These are phyloP conservation scores for Nissolia schottii DNA, from an alignment of 306 rosid genomes.

Conservation along the genomic window DNA sequence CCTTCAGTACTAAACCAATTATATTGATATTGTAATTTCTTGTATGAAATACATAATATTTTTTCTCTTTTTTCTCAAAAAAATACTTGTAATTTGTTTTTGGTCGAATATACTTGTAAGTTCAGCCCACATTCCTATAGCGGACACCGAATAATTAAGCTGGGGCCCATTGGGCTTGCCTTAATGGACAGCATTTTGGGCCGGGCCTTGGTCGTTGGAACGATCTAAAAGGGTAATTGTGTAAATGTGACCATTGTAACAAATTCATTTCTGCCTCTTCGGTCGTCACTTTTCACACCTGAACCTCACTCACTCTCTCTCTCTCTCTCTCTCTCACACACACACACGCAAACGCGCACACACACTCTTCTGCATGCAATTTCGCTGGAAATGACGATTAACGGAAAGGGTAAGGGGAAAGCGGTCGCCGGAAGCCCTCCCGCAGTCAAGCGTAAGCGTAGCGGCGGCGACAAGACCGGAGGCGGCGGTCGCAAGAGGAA, in stretches of 20 bases:
- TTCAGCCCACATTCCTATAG: too few species aligned
- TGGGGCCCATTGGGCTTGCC: too few species aligned
- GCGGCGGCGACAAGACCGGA: conserved; percentile 36
- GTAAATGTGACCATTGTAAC: background rate
- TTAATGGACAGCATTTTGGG: background rate
- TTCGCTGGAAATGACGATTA: conserved; percentile 41
- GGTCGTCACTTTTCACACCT: background rate
- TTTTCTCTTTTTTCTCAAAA: too few species aligned
- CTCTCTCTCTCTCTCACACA: background rate
- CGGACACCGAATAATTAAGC: too few species aligned
- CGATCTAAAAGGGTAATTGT: background rate
- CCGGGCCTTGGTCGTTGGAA: background rate
- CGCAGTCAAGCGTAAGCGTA: conserved; percentile 44
- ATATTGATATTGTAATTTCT: too few species aligned
- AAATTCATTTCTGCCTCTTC: background rate
- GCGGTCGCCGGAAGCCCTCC: conserved; percentile 46
- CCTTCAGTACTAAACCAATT: too few species aligned
- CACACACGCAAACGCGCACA: background rate
- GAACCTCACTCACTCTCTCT: background rate
- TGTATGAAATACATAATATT: too few species aligned
- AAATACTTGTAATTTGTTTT: too few species aligned
- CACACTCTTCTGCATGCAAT: conserved; percentile 25
- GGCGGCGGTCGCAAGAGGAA: conserved; percentile 43
- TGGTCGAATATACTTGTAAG: too few species aligned
- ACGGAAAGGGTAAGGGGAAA: conserved; percentile 78